These are phyloP conservation scores for Simplicillium sp. DNA, from an alignment of 2,329 filamentous ascomycete genomes.

Conservation along the genomic window DNA sequence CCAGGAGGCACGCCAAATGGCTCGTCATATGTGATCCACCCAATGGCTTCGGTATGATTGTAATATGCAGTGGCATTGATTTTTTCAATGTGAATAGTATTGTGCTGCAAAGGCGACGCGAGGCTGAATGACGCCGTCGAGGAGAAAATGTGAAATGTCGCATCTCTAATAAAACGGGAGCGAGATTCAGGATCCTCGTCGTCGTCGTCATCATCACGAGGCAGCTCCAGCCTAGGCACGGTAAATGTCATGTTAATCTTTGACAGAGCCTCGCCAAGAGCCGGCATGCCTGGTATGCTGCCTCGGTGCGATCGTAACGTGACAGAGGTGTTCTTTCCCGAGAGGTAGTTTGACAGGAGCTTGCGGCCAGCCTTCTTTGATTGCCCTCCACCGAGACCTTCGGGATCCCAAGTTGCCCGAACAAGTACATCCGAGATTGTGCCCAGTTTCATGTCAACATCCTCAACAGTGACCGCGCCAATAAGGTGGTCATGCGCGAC, in stretches of 20 bases:
- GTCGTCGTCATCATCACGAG: slow-evolving; percentile 31
- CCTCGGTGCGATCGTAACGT: slow-evolving; percentile 61
- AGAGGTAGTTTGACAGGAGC: slow-evolving; percentile 77
- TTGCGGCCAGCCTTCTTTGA: slow-evolving; percentile 57
- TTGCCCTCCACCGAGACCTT: slow-evolving; percentile 46
- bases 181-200: slow-evolving; percentile 21
- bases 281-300: slow-evolving; percentile 65
- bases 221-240: slow-evolving; percentile 56
- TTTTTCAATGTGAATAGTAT: slow-evolving; percentile 66
- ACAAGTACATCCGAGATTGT: slow-evolving; percentile 63
- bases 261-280: slow-evolving; percentile 64
- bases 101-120: slow-evolving; percentile 64
- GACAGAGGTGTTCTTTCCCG: slow-evolving; percentile 75
- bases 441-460: slow-evolving; percentile 57
- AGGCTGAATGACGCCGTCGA: slow-evolving; percentile 81
- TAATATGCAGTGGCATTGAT: slow-evolving; percentile 83
- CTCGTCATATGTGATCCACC: slow-evolving; percentile 63
- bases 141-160: slow-evolving; percentile 77
- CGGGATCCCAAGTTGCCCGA: slow-evolving; percentile 66
- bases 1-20: slow-evolving; percentile 74
- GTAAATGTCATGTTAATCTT: slow-evolving; percentile 61
- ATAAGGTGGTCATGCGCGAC: slow-evolving; percentile 64
- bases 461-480: slow-evolving; percentile 60
- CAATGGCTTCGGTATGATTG: slow-evolving; percentile 68
- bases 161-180: slow-evolving; percentile 69